Evolutionary conservation across 441 rosid species (phyloP).

Genomic region (Breynia disticha): DNA sequence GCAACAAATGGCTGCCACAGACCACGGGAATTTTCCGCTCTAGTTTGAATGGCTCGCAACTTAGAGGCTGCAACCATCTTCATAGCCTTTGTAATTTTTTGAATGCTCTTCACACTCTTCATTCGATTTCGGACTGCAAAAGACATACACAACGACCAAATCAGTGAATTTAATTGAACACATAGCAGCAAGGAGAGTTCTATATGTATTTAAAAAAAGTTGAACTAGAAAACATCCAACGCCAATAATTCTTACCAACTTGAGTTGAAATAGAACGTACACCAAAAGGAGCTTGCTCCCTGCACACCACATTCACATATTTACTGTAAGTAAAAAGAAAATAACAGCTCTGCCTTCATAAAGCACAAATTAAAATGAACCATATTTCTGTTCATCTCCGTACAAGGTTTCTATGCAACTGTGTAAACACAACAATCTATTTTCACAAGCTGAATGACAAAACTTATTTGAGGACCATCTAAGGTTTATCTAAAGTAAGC

Average conservation of each 20-base stretch:
- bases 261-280: conserved; percentile 79
- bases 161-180: too few species aligned
- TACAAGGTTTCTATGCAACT: too few species aligned
- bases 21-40: conserved; percentile 95
- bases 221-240: neutral
- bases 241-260: conserved; percentile 43
- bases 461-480: too few species aligned
- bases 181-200: too few species aligned
- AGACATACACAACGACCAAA: neutral
- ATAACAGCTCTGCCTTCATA: too few species aligned
- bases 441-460: too few species aligned
- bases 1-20: conserved; percentile 96
- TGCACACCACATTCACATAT: conserved; percentile 24
- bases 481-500: too few species aligned
- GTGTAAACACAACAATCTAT: too few species aligned
- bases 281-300: conserved; percentile 70
- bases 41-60: conserved; percentile 68
- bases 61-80: conserved; percentile 99
- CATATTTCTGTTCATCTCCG: too few species aligned
- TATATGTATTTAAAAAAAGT: neutral
- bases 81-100: conserved; percentile 99
- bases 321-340: conserved; percentile 8
- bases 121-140: conserved; percentile 83
- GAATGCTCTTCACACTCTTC: conserved; percentile 97
- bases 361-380: neutral